Conservation (phyloP, 768 basidiomycete species). For the Podaxis pistillaris region DNA sequence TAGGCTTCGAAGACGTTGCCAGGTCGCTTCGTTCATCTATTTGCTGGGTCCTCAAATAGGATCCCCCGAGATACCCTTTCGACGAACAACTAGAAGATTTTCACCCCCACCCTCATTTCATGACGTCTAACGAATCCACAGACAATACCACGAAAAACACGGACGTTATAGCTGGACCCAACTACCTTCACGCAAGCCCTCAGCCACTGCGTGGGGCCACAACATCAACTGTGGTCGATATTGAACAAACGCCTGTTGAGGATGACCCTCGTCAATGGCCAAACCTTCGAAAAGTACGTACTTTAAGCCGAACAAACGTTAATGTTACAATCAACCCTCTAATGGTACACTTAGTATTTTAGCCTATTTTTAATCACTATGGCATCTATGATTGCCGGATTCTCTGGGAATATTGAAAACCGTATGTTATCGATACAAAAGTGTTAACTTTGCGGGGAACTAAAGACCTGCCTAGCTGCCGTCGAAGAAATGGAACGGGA, state of each 20-base stretch:
- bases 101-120: too few species aligned
- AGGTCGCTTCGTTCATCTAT: too few species aligned
- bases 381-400: constrained; percentile 57
- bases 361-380: constrained; percentile 46
- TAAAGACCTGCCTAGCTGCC: constrained; percentile 42
- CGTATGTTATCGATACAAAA: constrained; percentile 36
- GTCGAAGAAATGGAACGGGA: constrained; percentile 58
- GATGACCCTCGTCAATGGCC: constrained; percentile 68
- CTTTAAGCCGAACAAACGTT: too few species aligned
- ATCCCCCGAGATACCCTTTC: too few species aligned
- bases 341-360: constrained; percentile 31
- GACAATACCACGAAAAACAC: too few species aligned
- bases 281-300: constrained; percentile 46
- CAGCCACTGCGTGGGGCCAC: too few species aligned
- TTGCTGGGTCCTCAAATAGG: too few species aligned
- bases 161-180: too few species aligned
- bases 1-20: too few species aligned
- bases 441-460: not conserved
- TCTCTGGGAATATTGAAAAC: constrained; percentile 62
- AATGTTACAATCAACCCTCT: not conserved
- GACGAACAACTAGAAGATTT: too few species aligned
- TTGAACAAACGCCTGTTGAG: constrained; percentile 51
- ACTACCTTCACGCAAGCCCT: too few species aligned
- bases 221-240: constrained; percentile 29
- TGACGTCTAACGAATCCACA: too few species aligned